These are phyloP conservation scores for Pestalotiopsis sp. DNA, from an alignment of 2,329 filamentous ascomycete genomes.

Conservation along the genomic window DNA sequence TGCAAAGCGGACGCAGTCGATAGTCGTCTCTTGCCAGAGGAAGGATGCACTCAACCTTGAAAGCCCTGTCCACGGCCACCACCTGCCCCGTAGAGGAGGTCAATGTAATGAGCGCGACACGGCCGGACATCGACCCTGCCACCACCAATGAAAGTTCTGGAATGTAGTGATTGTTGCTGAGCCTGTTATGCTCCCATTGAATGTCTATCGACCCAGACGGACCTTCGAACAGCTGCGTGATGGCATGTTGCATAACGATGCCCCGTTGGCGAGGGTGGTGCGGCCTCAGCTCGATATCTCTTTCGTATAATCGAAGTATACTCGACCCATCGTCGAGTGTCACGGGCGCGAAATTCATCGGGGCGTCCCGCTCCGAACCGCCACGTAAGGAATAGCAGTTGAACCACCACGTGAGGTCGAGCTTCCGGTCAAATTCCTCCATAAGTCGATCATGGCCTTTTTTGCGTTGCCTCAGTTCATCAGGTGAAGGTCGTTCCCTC, in stretches of 20 bases:
- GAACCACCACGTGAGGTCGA: slow-evolving; percentile 12
- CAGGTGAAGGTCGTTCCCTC: background rate
- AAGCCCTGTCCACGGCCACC: slow-evolving; percentile 40
- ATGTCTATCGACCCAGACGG: slow-evolving; percentile 33
- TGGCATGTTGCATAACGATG: slow-evolving; percentile 34
- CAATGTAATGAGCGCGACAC: slow-evolving; percentile 63
- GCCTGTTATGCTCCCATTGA: slow-evolving; percentile 43
- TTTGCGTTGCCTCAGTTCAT: background rate
- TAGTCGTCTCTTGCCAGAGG: slow-evolving; percentile 50
- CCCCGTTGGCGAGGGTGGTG: slow-evolving; percentile 27
- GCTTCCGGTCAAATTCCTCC: background rate
- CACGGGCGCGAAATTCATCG: background rate
- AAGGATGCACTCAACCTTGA: slow-evolving; percentile 57
- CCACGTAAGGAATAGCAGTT: background rate
- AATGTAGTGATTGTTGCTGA: slow-evolving; percentile 66
- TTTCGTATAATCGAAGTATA: slow-evolving; percentile 51
- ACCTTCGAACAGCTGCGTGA: slow-evolving; percentile 21
- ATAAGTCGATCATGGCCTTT: background rate
- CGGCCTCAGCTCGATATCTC: slow-evolving; percentile 50
- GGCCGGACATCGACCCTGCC: slow-evolving; percentile 67
- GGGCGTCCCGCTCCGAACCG: background rate
- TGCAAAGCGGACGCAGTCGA: slow-evolving; percentile 45
- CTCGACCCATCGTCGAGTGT: slow-evolving; percentile 23
- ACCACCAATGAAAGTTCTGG: slow-evolving; percentile 73
- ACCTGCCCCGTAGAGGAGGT: slow-evolving; percentile 44